Conservation (phyloP, 2,329 filamentous ascomycete species). For the Xylariomycetidae sp. region DNA sequence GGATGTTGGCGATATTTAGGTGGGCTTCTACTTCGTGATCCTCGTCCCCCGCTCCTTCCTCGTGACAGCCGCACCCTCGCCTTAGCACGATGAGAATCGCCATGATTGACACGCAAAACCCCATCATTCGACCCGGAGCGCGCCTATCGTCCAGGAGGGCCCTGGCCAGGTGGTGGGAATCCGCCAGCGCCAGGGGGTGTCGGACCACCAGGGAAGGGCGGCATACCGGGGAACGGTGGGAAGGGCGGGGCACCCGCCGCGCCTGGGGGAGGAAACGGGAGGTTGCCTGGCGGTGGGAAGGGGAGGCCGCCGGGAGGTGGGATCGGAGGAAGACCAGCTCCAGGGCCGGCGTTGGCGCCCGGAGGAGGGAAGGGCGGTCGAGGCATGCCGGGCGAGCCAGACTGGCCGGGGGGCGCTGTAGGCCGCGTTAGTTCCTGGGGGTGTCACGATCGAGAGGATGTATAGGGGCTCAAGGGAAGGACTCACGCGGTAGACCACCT, state of each 20-base stretch:
- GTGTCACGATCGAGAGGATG: constrained; percentile 3
- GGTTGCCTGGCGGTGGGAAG: constrained; percentile 40
- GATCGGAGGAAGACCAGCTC: constrained; percentile 36
- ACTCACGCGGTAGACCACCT: constrained; percentile 51
- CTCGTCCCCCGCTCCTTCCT: no score
- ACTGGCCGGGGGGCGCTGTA: constrained; percentile 42
- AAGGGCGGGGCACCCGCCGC: constrained; percentile 43
- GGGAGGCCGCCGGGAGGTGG: constrained; percentile 34
- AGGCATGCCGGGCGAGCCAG: constrained; percentile 40
- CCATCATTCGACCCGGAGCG: no score
- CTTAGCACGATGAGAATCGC: no score
- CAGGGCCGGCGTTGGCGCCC: constrained; percentile 14
- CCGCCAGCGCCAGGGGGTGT: constrained; percentile 26
- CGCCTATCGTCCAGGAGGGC: constrained; percentile 30
- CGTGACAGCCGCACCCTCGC: no score
- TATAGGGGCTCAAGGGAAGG: neutral
- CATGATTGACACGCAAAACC: no score
- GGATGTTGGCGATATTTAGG: no score
- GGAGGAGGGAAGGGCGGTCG: neutral
- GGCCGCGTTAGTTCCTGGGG: neutral
- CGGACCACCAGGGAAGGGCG: constrained; percentile 32
- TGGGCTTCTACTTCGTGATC: no score
- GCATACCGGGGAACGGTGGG: constrained; percentile 38
- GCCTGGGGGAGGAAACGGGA: constrained; percentile 30
- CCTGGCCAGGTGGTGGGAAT: constrained; percentile 27